phyloP scores from a whole-genome alignment of 768 basidiomycete species.

The Collybiopsis confluens region DNA sequence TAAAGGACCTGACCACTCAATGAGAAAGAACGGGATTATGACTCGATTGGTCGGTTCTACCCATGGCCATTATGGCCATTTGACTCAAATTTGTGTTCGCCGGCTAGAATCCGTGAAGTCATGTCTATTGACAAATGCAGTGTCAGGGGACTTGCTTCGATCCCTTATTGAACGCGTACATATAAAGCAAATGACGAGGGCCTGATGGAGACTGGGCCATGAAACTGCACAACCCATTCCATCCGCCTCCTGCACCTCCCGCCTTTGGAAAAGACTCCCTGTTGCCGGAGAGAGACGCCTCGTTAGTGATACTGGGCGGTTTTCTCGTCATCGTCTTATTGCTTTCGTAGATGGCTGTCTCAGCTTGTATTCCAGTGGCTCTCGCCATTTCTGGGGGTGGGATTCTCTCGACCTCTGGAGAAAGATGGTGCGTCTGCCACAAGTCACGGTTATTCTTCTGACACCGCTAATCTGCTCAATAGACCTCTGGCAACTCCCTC shows the following conservation, averaged over 20 bases:
- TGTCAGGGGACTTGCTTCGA: too few species aligned
- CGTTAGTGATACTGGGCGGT: constrained; percentile 19
- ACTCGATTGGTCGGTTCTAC: too few species aligned
- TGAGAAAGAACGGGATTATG: too few species aligned
- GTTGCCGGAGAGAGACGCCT: constrained; percentile 35
- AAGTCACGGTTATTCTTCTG: background rate
- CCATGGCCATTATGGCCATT: too few species aligned
- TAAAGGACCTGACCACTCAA: too few species aligned
- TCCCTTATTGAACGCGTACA: too few species aligned
- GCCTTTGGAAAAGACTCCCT: constrained; percentile 42
- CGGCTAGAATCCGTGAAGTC: too few species aligned
- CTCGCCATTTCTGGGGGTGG: constrained; percentile 41
- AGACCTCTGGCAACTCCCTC: constrained; percentile 12
- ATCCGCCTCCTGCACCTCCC: constrained; percentile 43
- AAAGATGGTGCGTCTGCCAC: constrained; percentile 33
- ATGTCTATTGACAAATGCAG: too few species aligned
- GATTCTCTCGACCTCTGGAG: constrained; percentile 46
- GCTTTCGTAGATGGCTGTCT: constrained; percentile 26
- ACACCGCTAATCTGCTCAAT: background rate
- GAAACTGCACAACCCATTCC: constrained; percentile 30
- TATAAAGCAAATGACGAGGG: too few species aligned
- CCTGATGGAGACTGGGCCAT: background rate
- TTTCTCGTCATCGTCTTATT: background rate
- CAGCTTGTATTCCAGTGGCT: constrained; percentile 44
- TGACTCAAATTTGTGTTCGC: too few species aligned